Percentiles rank a stretch among this genome's conserved stretches.
These are phyloP conservation scores for Corylus avellana DNA, from an alignment of 306 rosid species.

Conservation along the genomic window DNA sequence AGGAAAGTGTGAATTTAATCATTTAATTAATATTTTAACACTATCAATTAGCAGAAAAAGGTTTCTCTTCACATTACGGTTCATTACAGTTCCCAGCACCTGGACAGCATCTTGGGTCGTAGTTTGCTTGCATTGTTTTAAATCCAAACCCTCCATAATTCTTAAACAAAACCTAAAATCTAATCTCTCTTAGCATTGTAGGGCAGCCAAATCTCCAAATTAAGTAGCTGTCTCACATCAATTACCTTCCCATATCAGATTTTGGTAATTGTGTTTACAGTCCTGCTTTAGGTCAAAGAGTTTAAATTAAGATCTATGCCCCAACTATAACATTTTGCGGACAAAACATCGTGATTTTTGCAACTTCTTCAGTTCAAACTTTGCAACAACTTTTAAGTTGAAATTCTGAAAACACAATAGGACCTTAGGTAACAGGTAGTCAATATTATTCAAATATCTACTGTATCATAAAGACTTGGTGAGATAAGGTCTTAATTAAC, in stretches of 20 bases:
- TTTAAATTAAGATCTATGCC: background rate
- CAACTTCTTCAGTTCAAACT: background rate
- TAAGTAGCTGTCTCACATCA: background rate
- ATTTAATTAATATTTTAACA: too few species aligned
- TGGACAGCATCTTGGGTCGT: background rate
- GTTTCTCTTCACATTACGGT: background rate
- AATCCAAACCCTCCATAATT: background rate
- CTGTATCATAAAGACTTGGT: background rate
- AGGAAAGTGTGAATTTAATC: too few species aligned
- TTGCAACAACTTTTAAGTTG: background rate
- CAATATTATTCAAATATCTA: background rate
- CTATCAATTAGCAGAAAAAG: background rate
- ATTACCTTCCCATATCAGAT: background rate
- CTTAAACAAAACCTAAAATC: background rate
- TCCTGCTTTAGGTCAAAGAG: background rate
- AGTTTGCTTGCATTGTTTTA: background rate
- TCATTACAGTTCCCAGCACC: background rate
- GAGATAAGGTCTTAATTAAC: background rate
- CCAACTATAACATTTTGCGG: background rate
- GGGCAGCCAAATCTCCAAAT: background rate
- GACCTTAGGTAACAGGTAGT: background rate
- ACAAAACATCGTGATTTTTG: background rate
- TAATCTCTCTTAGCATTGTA: background rate
- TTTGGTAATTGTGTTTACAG: background rate
- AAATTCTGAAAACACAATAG: background rate